These are phyloP conservation scores for Apodospora peruviana DNA, from an alignment of 495 filamentous ascomycete genomes.

Conservation along the genomic window DNA sequence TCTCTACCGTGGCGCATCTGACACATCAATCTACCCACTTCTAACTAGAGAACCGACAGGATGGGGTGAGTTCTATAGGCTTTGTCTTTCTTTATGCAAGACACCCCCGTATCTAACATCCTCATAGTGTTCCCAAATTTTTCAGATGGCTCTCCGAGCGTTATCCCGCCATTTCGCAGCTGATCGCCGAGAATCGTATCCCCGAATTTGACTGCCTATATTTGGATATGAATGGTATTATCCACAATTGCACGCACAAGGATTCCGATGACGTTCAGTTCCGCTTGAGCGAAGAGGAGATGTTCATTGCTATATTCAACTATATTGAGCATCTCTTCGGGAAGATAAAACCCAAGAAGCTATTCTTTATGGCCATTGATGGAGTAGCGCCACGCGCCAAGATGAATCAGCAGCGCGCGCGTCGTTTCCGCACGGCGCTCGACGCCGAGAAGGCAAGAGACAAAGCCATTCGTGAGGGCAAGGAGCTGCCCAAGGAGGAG, in stretches of 20 bases:
- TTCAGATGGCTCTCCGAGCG: slow-evolving; percentile 94
- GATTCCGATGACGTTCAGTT: slow-evolving; percentile 86
- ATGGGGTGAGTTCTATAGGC: too few relatives aligned
- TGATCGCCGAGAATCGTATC: slow-evolving; percentile 98
- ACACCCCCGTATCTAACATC: background rate
- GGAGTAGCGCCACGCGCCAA: slow-evolving; percentile 96
- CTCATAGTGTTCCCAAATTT: slow-evolving; percentile 93
- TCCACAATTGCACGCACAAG: slow-evolving; percentile 98
- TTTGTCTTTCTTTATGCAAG: background rate
- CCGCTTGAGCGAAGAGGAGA: slow-evolving; percentile 93
- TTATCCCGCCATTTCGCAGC: slow-evolving; percentile 96
- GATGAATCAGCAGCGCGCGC: slow-evolving; percentile 98
- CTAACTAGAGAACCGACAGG: too few relatives aligned
- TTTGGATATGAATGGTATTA: slow-evolving; percentile 99
- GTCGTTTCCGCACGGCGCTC: slow-evolving; percentile 90
- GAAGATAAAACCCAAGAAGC: slow-evolving; percentile 95
- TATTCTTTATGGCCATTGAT: slow-evolving; percentile 99
- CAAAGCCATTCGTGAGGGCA: slow-evolving; percentile 80
- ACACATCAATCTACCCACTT: too few relatives aligned
- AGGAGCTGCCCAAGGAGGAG: slow-evolving; percentile 90
- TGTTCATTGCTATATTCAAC: slow-evolving; percentile 99
- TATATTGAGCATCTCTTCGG: slow-evolving; percentile 99
- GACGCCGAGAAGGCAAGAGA: slow-evolving; percentile 85
- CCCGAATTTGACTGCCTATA: slow-evolving; percentile 99
- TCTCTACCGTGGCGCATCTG: too few relatives aligned